These are phyloP conservation scores for Trichophyton benhamiae DNA, from an alignment of 2,329 filamentous ascomycete genomes.

Conservation along the genomic window DNA sequence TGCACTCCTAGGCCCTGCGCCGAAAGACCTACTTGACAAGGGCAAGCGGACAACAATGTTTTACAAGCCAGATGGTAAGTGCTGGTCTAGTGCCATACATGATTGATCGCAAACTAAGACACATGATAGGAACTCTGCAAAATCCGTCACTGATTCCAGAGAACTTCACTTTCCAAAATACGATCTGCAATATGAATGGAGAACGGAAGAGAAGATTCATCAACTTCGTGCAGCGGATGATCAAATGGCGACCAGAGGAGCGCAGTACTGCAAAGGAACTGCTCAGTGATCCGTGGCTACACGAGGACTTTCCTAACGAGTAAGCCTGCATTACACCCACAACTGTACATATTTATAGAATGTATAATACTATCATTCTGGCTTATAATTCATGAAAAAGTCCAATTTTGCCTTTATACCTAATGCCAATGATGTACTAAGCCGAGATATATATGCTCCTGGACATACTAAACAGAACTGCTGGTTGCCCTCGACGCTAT, in stretches of 20 bases:
- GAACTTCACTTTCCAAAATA: slow-evolving; percentile 6
- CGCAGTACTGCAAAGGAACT: slow-evolving; percentile 24
- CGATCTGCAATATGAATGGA: slow-evolving; percentile 14
- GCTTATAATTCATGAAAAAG: too few species aligned
- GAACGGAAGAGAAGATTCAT: slow-evolving; percentile 24
- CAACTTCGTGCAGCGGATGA: slow-evolving; percentile 22
- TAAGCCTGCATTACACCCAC: not conserved
- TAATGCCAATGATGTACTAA: too few species aligned
- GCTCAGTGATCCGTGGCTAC: slow-evolving; percentile 19
- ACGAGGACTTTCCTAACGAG: slow-evolving; percentile 4
- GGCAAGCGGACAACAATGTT: slow-evolving; percentile 13
- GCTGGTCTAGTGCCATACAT: slow-evolving; percentile 12
- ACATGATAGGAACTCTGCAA: slow-evolving; percentile 14
- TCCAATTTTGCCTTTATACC: too few species aligned
- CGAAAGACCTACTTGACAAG: slow-evolving; percentile 8
- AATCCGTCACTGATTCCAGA: slow-evolving; percentile 9
- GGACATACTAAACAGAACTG: too few species aligned
- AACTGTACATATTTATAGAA: too few species aligned
- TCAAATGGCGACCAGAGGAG: slow-evolving; percentile 24
- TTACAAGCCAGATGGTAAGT: slow-evolving; percentile 17
- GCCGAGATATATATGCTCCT: too few species aligned
- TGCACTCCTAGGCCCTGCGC: slow-evolving; percentile 11
- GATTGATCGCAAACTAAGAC: slow-evolving; percentile 7
- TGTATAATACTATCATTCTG: too few species aligned
- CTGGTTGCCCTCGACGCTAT: too few species aligned